phyloP scores from a whole-genome alignment of 768 basidiomycete genomes.

The Suillus brevipes region DNA sequence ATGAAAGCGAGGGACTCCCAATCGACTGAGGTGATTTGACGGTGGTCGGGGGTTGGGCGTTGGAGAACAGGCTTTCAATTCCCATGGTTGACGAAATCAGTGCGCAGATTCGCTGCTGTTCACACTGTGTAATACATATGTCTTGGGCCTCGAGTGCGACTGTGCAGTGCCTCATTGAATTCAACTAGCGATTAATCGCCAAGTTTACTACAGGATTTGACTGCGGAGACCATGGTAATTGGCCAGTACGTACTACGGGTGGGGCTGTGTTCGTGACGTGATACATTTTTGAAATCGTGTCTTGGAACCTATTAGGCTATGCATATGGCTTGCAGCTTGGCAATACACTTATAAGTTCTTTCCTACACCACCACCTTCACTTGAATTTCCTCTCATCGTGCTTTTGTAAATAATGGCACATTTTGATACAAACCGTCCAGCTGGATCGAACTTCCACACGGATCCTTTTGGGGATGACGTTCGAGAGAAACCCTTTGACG shows the following conservation, averaged over 20 bases:
- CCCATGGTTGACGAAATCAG: neutral
- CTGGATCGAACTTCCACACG: conserved; percentile 10
- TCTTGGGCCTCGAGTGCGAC: neutral
- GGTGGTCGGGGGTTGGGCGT: conserved; percentile 16
- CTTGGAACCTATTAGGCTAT: neutral
- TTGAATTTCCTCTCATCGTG: conserved; percentile 13
- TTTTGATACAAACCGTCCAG: conserved; percentile 13
- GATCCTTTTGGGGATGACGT: conserved; percentile 31
- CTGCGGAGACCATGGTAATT: neutral
- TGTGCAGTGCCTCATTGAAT: neutral
- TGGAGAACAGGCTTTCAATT: neutral
- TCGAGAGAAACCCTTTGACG: conserved; percentile 24
- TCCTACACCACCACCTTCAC: conserved; percentile 8
- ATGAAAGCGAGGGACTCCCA: conserved; percentile 36
- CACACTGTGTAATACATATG: neutral
- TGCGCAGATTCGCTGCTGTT: neutral
- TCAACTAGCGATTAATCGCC: neutral
- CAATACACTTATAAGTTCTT: conserved; percentile 1
- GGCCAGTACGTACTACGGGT: neutral
- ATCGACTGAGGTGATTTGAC: conserved; percentile 25
- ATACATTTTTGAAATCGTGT: neutral
- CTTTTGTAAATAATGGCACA: conserved; percentile 29
- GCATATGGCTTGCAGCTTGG: neutral
- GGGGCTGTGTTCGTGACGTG: neutral
- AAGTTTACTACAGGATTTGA: neutral